Percentiles rank a stretch among this genome's conserved stretches.
These are phyloP conservation scores for Paramecium pentaurelia DNA, from an alignment of 73 alveolate species.

Conservation along the genomic window DNA sequence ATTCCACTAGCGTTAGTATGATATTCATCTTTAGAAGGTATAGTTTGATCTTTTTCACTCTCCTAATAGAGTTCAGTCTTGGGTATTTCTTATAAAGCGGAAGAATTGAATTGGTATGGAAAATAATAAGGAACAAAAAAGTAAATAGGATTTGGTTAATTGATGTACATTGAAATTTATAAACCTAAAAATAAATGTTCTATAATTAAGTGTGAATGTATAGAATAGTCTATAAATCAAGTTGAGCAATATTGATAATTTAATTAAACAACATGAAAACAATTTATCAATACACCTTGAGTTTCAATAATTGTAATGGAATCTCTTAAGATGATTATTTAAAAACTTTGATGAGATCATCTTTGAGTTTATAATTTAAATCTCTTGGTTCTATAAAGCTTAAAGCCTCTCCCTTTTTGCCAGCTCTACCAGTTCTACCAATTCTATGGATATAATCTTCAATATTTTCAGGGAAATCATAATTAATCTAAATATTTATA, in stretches of 20 bases:
- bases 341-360: background rate
- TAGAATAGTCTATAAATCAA: background rate
- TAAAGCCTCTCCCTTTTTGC: constrained; percentile 76
- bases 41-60: background rate
- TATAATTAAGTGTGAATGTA: background rate
- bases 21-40: background rate
- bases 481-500: constrained; percentile 64
- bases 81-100: background rate
- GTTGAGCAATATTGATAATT: background rate
- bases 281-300: background rate
- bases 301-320: background rate
- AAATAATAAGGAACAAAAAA: background rate
- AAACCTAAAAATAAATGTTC: background rate
- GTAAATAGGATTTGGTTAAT: background rate
- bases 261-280: background rate
- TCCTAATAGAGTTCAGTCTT: background rate
- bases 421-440: constrained; percentile 96
- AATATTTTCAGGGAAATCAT: constrained; percentile 86
- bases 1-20: background rate
- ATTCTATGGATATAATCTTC: constrained; percentile 95
- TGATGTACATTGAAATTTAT: background rate
- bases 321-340: background rate
- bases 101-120: background rate
- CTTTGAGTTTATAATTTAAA: background rate
- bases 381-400: constrained; percentile 64